Base-by-base conservation (phyloP, 164 flowering plant species). In the Macadamia integrifolia region DNA sequence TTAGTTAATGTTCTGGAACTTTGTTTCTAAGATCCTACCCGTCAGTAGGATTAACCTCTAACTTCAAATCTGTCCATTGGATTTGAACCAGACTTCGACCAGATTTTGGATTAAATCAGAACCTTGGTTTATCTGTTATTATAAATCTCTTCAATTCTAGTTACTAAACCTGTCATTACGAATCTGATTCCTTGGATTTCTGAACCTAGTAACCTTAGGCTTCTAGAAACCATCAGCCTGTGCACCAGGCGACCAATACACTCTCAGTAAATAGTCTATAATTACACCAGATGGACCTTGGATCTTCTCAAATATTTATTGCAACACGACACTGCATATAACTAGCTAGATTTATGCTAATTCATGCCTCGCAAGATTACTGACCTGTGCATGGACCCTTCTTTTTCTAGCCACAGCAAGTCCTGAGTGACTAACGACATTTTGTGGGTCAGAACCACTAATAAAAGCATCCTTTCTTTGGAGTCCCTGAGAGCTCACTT, bases 321-420 rank as follows among this genome's bases (percentile, higher is more conserved):
- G 43, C 59, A 58, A 28, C 9, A 1, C 7, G 50, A 46, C 50
- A 60, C 62, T 14, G 43, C 32, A 31, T 30, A 11, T 12, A 32
- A 29, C 12, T 6, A 11, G 13, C 35, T 30, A 63, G 32, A 46
- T 53, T 46, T 66, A 56, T 13, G 11, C n/a, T 61, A 60, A 60
- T 32, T 11, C 42, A 61, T 53, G 66, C 50, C 23, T 50, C 30
- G 5, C 29, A 28, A 62, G 57, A 55, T 42, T 55, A 69, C 80
- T 43, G 71, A 93, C 99, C 95, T 94, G 97, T 43, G 87, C 75
- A 75, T 82, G 91, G 60, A 90, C 81, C 67, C 93, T 78, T 68
- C 80, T 88, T 77, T 92, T 94, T 68, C 92, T 86, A 60, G 84
- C 88, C 23, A 85, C 75, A 46, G 93, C 79, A 3, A 81, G 68